Conservation (phyloP, 169 alveolate genomes). For the Plasmodium coatneyi region DNA sequence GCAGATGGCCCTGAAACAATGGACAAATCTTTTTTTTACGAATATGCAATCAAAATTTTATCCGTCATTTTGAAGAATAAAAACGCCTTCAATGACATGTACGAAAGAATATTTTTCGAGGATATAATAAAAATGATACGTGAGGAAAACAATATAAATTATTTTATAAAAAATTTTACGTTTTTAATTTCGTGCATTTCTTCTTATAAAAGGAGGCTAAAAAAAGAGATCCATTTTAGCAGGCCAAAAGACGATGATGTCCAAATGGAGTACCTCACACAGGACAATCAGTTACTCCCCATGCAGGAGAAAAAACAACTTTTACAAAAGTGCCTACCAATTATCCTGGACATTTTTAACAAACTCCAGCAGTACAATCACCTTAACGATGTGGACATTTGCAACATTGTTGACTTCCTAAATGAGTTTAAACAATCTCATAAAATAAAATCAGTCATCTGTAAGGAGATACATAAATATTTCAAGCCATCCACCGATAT, state of each 20-base stretch:
- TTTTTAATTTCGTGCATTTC: constrained; percentile 72
- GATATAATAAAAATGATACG: constrained; percentile 21
- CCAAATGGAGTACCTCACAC: not conserved
- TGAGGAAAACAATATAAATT: constrained; percentile 32
- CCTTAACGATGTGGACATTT: constrained; percentile 39
- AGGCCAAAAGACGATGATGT: not conserved
- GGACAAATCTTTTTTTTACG: constrained; percentile 36
- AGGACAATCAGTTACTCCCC: not conserved
- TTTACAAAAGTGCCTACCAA: constrained; percentile 7
- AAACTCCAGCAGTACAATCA: constrained; percentile 22
- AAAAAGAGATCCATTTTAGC: not conserved
- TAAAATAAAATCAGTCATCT: constrained; percentile 13
- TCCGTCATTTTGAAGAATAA: constrained; percentile 26
- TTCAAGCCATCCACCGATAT: constrained; percentile 45
- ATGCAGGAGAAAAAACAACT: constrained; percentile 14
- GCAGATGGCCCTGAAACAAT: not conserved
- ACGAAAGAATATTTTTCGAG: constrained; percentile 47
- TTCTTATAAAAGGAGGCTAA: constrained; percentile 52
- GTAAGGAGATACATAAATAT: constrained; percentile 40
- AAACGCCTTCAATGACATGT: constrained; percentile 18
- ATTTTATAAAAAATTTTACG: constrained; percentile 44
- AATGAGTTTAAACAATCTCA: constrained; percentile 62
- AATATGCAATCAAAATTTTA: constrained; percentile 29
- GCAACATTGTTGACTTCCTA: constrained; percentile 71
- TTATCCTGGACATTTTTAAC: constrained; percentile 40